A percentile compares a stretch with the other conserved stretches of the same genome.
Conservation (phyloP, 202 grass and related monocot species). For the Carex arenaria region DNA sequence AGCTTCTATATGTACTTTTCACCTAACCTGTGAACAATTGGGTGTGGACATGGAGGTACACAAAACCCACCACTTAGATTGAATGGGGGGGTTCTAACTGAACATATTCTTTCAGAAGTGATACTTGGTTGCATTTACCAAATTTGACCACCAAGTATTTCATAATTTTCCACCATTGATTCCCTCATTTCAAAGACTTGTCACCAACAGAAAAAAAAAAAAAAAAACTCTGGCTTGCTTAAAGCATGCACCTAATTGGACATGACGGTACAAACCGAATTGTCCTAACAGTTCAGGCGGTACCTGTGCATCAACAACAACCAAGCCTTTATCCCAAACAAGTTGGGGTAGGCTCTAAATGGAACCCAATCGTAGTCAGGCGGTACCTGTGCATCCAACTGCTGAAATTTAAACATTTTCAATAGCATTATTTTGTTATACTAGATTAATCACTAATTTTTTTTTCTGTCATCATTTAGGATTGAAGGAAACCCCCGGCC, state of each 20-base stretch:
- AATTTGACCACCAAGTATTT: neutral
- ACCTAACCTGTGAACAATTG: neutral
- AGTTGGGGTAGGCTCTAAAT: too few relatives aligned
- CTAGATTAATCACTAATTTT: neutral
- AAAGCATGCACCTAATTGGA: neutral
- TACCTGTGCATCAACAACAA: neutral
- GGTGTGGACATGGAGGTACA: neutral
- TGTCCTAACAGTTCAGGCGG: neutral
- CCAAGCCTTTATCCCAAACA: too few relatives aligned
- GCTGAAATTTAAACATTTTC: neutral
- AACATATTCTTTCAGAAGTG: neutral
- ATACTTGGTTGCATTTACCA: neutral
- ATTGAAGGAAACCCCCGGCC: constrained; percentile 67
- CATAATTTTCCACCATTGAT: too few relatives aligned
- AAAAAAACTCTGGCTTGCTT: neutral
- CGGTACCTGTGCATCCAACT: neutral
- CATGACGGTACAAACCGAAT: neutral
- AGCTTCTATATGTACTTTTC: neutral
- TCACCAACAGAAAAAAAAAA: too few relatives aligned
- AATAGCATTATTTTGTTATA: neutral
- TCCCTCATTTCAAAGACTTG: too few relatives aligned
- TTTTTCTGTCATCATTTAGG: neutral
- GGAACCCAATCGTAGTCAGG: too few relatives aligned
- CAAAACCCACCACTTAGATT: neutral
- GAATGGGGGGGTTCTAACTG: neutral